A percentile compares a stretch with the other conserved stretches of the same genome.
These are phyloP conservation scores for Barnettozyma pratensis DNA, from an alignment of 805 yeast genomes.

Conservation along the genomic window DNA sequence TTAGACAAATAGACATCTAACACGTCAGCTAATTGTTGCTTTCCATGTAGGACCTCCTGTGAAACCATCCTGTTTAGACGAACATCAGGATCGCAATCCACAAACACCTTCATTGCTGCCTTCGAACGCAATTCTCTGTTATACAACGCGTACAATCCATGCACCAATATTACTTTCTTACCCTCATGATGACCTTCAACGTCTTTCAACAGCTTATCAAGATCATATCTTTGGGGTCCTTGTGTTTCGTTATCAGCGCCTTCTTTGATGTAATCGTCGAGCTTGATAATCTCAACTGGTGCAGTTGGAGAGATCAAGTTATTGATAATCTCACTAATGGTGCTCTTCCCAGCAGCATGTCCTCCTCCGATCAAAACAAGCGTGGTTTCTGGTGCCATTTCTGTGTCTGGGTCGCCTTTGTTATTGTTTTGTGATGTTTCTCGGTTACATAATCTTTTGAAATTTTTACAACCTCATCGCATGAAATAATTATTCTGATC, in stretches of 20 bases:
- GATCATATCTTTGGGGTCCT: constrained; percentile 25
- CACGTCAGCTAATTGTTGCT: constrained; percentile 24
- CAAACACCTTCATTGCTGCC: constrained; percentile 64
- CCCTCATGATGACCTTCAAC: constrained; percentile 1
- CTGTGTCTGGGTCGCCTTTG: too few relatives aligned
- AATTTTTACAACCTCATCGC: constrained; percentile 2
- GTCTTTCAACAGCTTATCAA: constrained; percentile 22
- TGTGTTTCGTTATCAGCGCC: constrained; percentile 1
- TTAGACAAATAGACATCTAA: constrained; percentile 44
- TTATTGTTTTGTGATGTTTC: background rate
- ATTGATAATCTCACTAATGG: constrained; percentile 5
- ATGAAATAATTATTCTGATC: background rate
- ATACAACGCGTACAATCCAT: constrained; percentile 78
- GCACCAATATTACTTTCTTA: constrained; percentile 44
- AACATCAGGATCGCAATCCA: constrained; percentile 83
- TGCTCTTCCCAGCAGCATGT: constrained; percentile 49
- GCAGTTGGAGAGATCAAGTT: background rate
- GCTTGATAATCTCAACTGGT: constrained; percentile 32
- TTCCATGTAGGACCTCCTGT: constrained; percentile 23
- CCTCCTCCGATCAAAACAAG: constrained; percentile 58
- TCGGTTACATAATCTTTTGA: background rate
- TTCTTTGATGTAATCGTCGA: constrained; percentile 35
- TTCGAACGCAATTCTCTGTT: constrained; percentile 48
- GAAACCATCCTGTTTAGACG: constrained; percentile 75
- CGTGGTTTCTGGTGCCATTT: constrained; percentile 8